Percentiles rank a stretch among this genome's conserved stretches.
phyloP scores from a whole-genome alignment of 768 basidiomycete genomes.

The Dioszegia hungarica region DNA sequence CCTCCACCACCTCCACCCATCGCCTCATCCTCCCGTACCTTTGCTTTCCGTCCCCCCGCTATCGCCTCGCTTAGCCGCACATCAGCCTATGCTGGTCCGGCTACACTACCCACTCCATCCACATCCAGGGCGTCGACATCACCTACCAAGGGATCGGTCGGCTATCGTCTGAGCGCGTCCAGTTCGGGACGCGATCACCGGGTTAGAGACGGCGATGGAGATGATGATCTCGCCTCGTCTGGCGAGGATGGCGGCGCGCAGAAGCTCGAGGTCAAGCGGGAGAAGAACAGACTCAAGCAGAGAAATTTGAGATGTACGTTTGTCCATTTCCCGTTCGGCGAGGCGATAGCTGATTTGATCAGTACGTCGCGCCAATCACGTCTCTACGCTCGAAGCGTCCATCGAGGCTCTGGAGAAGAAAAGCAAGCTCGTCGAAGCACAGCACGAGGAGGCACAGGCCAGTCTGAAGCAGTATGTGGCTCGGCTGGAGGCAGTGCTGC shows the following conservation, averaged over 20 bases:
- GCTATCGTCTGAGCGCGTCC: too few relatives aligned
- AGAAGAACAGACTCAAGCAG: conserved; percentile 39
- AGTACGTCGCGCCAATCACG: conserved; percentile 35
- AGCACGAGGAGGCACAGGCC: conserved; percentile 9
- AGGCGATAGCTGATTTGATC: conserved; percentile 3
- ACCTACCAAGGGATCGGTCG: too few relatives aligned
- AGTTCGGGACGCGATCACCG: neutral
- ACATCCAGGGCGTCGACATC: neutral
- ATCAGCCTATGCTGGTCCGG: neutral
- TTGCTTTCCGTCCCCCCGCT: neutral
- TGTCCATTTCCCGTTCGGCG: neutral
- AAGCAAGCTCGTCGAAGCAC: conserved; percentile 1
- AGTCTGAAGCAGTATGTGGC: conserved; percentile 18
- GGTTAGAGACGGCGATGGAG: neutral
- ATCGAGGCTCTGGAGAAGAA: conserved; percentile 3
- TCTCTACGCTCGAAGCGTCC: conserved; percentile 21
- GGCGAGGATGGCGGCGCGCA: conserved; percentile 18
- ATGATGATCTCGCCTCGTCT: neutral
- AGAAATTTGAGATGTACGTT: conserved; percentile 32
- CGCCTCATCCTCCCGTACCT: neutral
- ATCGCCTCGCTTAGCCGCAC: too few relatives aligned
- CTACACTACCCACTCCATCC: neutral
- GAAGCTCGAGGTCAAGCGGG: conserved; percentile 28
- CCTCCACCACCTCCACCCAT: neutral
- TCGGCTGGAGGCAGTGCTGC: conserved; percentile 19